Evolutionary conservation across 2,329 filamentous ascomycete species (phyloP), one percentile per base, ranked within the genome.

Genomic region (Xylaria sp.): DNA sequence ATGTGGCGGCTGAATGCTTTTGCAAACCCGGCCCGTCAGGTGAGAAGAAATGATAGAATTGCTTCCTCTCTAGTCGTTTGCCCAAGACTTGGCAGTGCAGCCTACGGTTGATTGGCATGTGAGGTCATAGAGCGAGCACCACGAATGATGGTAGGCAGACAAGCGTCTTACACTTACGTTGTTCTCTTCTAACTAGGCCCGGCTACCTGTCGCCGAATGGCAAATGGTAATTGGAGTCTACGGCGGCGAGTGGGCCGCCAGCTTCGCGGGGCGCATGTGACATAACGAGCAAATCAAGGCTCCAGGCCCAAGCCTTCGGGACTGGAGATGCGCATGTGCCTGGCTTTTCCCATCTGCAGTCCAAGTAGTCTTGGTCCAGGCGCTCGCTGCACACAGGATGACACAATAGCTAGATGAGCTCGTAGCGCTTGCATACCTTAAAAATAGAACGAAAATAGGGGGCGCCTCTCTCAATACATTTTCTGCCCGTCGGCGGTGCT

Each of bases 271-370:
- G 41, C 64, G 46, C 57, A 63, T 23, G 62, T 69, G 60, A 64
- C 56, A 67, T 67, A 51, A 55, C 65, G 51, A 65, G 65, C 68
- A 65, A 70, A 70, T 71, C 65, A 69, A 39, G 34, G 64, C 44
- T 44, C 52, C 37, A 66, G 46, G 44, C 68, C 69, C 71, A 68
- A 68, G 66, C 69, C 66, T 71, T 69, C 69, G 71, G 71, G 69
- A 72, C 71, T 67, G 66, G 51, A 54, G 55, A 65, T 67, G 66
- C 66, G 63, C 62, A 65, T 65, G 62, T 62, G 59, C 50, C 64
- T 65, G 52, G 28, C 59, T 54, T 58, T 58, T 50, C 39, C 15
- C 41, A 46, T n/a, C 18, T 46, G 41, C 51, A 41, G 41, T 44
- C 39, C 46, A 48, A 25, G 54, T 68, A 32, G 48, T 51, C 55